Evolutionary conservation across 202 grass and related monocot species (phyloP), one percentile per base, ranked within the genome.

Genomic region (Saccharum hybrid): DNA sequence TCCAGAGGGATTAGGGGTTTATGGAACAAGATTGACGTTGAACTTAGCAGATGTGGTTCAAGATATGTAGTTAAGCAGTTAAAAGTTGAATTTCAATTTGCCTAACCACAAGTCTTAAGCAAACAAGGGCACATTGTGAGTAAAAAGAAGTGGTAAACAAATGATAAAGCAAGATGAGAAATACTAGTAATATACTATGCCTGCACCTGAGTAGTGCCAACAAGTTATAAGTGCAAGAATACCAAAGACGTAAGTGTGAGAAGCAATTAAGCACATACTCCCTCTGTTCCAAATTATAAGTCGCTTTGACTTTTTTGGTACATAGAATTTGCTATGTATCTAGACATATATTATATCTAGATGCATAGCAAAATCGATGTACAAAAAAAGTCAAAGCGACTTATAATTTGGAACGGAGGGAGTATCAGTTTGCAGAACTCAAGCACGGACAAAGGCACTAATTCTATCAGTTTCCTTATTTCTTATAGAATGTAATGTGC

Each of bases 171-270:
- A 79, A 48, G 23, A 72, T 26, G 21, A 69, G 19, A 48, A 72
- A 72, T 71, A 71, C 22, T 61, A 61, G 4, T 45, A 71, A 71
- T 45, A 78, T 39, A 16, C 72, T 43, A 66, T 64, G 66, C 28
- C 26, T 45, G 38, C 57, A 34, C 57, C 40, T 68, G 48, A 43
- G 70, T 60, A 39, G 26, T 28, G 70, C 12, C 62, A 68, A 60
- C 73, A 75, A 68, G 68, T 61, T 86, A 38, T 26, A 74, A 28
- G 42, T 66, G 22, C 15, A 63, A 85, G 19, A 26, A 71, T 10
- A 62, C 39, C 37, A 77, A 68, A 68, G 36, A 40, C 18, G 21
- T 5, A 38, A 68, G 66, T 68, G 65, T 4, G 8, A 68, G 36
- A 43, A 70, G 39, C 10, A 43, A 19, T 49, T 85, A 38, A 63